Evolutionary conservation across 495 filamentous ascomycete genomes (phyloP).

Genomic region (Massariosphaeria phaeospora): DNA sequence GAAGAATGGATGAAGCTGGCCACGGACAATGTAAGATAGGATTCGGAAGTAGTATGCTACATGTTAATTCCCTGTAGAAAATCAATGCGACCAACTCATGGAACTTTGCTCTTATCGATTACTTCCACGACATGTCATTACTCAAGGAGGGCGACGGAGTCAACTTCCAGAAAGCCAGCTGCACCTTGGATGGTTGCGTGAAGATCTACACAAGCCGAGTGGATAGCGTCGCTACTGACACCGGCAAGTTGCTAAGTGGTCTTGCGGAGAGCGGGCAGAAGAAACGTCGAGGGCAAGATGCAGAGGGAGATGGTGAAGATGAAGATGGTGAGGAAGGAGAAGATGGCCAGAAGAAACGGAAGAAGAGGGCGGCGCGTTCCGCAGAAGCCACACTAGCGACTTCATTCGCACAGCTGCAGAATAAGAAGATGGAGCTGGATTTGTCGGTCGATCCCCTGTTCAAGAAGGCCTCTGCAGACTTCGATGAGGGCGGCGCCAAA

Average conservation of each 20-base stretch:
- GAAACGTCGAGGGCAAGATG: constrained; percentile 58
- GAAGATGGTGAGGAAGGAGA: constrained; percentile 74
- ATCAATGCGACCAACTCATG: constrained; percentile 98
- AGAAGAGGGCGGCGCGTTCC: constrained; percentile 68
- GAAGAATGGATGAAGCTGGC: constrained; percentile 99
- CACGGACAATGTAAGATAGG: constrained; percentile 68
- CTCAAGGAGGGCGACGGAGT: constrained; percentile 94
- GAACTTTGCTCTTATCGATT: constrained; percentile 99
- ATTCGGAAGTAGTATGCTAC: neutral
- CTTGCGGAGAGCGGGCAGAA: constrained; percentile 84
- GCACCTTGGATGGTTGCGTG: constrained; percentile 95
- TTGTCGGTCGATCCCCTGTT: constrained; percentile 96
- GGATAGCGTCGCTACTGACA: constrained; percentile 96
- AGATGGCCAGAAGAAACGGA: constrained; percentile 69
- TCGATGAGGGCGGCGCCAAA: constrained; percentile 97
- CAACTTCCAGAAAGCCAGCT: constrained; percentile 98
- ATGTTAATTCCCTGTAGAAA: constrained; percentile 50
- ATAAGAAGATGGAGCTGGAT: constrained; percentile 97
- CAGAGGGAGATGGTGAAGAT: constrained; percentile 56
- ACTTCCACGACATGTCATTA: constrained; percentile 98
- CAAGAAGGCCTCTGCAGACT: constrained; percentile 97
- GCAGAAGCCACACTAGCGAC: constrained; percentile 89
- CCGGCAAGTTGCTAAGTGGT: constrained; percentile 89
- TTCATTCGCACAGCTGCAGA: constrained; percentile 78
- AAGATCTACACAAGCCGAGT: constrained; percentile 99